phyloP scores from a whole-genome alignment of 768 basidiomycete species.

The Calocybe indica region DNA sequence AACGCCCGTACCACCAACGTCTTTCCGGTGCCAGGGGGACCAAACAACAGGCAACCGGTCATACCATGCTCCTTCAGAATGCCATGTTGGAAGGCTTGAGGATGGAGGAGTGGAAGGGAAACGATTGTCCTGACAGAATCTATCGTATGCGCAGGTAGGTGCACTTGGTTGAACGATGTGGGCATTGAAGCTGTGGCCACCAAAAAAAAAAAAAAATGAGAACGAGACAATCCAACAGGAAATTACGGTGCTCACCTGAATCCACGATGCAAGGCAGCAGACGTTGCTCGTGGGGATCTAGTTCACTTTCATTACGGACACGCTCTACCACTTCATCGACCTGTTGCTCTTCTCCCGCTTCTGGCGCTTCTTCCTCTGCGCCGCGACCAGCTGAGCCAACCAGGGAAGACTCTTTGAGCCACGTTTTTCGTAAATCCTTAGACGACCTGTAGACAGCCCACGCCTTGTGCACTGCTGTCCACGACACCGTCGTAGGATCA shows the following conservation, averaged over 20 bases:
- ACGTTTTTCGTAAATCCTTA: constrained; percentile 47
- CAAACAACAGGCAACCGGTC: constrained; percentile 87
- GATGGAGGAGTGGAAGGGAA: constrained; percentile 82
- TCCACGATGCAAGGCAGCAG: constrained; percentile 86
- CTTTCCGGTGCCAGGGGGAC: constrained; percentile 88
- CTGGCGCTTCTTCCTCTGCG: constrained; percentile 29
- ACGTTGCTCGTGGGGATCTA: constrained; percentile 78
- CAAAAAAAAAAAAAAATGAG: constrained; percentile 5
- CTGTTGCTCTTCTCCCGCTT: constrained; percentile 28
- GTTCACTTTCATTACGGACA: constrained; percentile 66
- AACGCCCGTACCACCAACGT: constrained; percentile 85
- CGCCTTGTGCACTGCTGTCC: constrained; percentile 60
- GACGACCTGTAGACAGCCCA: constrained; percentile 55
- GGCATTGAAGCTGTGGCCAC: constrained; percentile 62
- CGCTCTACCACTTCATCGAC: constrained; percentile 72
- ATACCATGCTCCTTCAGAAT: constrained; percentile 90
- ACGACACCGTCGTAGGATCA: constrained; percentile 56
- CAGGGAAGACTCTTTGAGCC: constrained; percentile 48
- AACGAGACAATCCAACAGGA: not conserved
- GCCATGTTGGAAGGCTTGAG: constrained; percentile 81
- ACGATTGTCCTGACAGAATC: constrained; percentile 91
- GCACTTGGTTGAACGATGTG: constrained; percentile 84
- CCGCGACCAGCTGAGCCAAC: constrained; percentile 17
- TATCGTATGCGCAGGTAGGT: constrained; percentile 82
- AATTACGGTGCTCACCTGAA: constrained; percentile 40